Percentiles rank a stretch among this genome's conserved stretches.
Evolutionary conservation across 202 grass and related monocot genomes (phyloP).

Genomic region (Brachypodium distachyon): DNA sequence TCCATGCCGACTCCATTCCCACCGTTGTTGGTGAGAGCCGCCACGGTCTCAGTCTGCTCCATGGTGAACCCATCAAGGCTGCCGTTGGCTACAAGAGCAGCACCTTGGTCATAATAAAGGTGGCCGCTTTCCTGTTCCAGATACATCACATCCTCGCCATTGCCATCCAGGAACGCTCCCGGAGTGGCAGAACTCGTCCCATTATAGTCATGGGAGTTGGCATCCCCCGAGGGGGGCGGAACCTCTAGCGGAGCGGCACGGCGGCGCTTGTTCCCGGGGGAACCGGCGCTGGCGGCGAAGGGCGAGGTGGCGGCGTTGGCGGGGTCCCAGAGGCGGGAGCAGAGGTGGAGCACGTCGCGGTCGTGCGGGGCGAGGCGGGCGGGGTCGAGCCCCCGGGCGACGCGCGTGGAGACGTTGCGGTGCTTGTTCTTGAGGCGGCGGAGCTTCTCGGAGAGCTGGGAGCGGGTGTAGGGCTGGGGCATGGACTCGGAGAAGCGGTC

Average conservation of each 20-base stretch:
- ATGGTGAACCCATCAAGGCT: constrained; percentile 17
- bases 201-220: constrained; percentile 23
- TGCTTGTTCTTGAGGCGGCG: constrained; percentile 83
- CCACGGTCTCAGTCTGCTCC: constrained; percentile 14
- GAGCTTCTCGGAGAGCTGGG: constrained; percentile 94
- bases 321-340: constrained; percentile 82
- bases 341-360: constrained; percentile 89
- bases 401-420: constrained; percentile 36
- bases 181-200: background rate
- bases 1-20: background rate
- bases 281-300: constrained; percentile 19
- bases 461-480: constrained; percentile 84
- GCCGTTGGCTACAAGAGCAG: background rate
- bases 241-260: constrained; percentile 1
- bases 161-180: background rate
- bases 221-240: constrained; percentile 20
- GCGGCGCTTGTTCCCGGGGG: constrained; percentile 83
- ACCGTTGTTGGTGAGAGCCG: constrained; percentile 9
- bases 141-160: constrained; percentile 14
- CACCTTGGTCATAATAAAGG: constrained; percentile 11
- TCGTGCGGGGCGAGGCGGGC: constrained; percentile 87
- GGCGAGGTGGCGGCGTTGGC: constrained; percentile 68
- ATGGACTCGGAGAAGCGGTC: constrained; percentile 94
- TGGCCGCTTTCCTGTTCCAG: constrained; percentile 22
- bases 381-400: constrained; percentile 53